Conservation (phyloP, 495 filamentous ascomycete genomes). For the Penicillium psychrofluorescens region DNA sequence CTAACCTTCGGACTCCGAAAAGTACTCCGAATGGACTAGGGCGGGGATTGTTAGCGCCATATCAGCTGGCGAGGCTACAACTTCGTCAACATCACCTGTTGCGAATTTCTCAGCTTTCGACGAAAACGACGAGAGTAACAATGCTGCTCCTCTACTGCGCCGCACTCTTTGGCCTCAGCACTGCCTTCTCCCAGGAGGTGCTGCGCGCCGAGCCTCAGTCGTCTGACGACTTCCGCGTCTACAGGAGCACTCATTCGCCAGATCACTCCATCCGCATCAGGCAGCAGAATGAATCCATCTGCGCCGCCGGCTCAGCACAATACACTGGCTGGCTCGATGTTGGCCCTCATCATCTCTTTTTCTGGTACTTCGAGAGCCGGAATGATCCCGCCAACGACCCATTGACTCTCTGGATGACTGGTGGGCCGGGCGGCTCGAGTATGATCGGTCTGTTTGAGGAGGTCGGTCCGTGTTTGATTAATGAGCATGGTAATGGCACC, state of each 20-base stretch:
- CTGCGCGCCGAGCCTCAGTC: slow-evolving; percentile 1
- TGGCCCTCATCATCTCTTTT: slow-evolving; percentile 38
- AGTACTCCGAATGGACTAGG: too few species aligned
- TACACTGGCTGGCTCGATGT: slow-evolving; percentile 35
- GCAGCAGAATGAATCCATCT: slow-evolving; percentile 30
- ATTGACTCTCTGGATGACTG: slow-evolving; percentile 47
- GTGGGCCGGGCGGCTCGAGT: slow-evolving; percentile 50
- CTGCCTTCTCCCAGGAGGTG: slow-evolving; percentile 5
- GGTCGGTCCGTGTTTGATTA: slow-evolving; percentile 54
- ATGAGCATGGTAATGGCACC: slow-evolving; percentile 44
- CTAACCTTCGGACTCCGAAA: too few species aligned
- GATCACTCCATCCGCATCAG: slow-evolving; percentile 31
- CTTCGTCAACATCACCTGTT: too few species aligned
- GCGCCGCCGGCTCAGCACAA: slow-evolving; percentile 27
- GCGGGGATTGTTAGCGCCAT: too few species aligned
- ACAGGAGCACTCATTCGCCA: slow-evolving; percentile 15
- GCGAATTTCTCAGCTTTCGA: too few species aligned
- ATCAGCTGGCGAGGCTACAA: too few species aligned
- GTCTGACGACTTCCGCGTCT: slow-evolving; percentile 8
- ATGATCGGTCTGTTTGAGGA: slow-evolving; percentile 60
- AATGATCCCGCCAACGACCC: slow-evolving; percentile 42
- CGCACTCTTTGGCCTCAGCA: slow-evolving; percentile 1
- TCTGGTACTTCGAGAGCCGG: slow-evolving; percentile 41
- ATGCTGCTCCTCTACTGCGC: background rate
- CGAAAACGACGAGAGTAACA: background rate